Evolutionary conservation across 2,329 filamentous ascomycete genomes (phyloP).

Genomic region (Neonectria punicea): DNA sequence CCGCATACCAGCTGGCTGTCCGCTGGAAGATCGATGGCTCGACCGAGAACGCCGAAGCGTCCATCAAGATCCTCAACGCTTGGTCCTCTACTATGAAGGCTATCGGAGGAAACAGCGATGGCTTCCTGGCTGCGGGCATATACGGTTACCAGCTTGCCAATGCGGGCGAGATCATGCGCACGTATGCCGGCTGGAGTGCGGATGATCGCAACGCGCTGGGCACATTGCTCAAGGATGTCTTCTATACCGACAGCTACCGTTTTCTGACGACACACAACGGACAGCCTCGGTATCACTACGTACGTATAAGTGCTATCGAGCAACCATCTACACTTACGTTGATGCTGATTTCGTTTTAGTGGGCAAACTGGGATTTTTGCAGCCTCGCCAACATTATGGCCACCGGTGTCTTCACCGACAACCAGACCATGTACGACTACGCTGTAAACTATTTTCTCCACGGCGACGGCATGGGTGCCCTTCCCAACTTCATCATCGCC

Average conservation of each 20-base stretch:
- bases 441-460: slow-evolving; percentile 53
- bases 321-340: too few species aligned
- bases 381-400: slow-evolving; percentile 53
- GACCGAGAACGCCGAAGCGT: neutral
- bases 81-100: neutral
- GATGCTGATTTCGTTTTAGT: too few species aligned
- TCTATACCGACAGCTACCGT: too few species aligned
- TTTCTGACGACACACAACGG: too few species aligned
- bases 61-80: neutral
- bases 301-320: too few species aligned
- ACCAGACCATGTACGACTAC: slow-evolving; percentile 52
- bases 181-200: neutral
- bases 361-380: slow-evolving; percentile 52
- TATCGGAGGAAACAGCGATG: neutral
- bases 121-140: neutral
- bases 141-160: neutral
- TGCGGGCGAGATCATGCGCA: neutral
- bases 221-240: too few species aligned
- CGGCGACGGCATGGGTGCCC: slow-evolving; percentile 52
- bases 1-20: neutral
- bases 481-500: slow-evolving; percentile 47
- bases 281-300: too few species aligned
- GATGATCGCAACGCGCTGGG: too few species aligned
- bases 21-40: neutral
- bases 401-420: slow-evolving; percentile 55